phyloP scores from a whole-genome alignment of 2,329 filamentous ascomycete species.

The Claviceps quebecensis region DNA sequence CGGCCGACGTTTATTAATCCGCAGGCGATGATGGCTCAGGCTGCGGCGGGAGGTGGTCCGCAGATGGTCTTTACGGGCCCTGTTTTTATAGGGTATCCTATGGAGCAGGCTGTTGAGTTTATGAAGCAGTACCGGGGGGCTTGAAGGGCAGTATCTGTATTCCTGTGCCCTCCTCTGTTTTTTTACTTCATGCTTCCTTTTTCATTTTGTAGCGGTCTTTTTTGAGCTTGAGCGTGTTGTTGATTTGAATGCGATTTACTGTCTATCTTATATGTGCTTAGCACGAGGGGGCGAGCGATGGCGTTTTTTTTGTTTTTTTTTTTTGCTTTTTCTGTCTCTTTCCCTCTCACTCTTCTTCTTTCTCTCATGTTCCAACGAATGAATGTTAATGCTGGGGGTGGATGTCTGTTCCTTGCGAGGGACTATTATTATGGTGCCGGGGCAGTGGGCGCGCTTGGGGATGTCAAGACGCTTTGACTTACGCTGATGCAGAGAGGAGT shows the following conservation, averaged over 20 bases:
- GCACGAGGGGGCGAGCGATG: conserved; percentile 5
- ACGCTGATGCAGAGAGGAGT: too few relatives aligned
- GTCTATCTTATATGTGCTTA: conserved; percentile 2
- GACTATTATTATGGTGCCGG: too few relatives aligned
- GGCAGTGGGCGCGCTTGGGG: too few relatives aligned
- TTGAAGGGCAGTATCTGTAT: conserved; percentile 8
- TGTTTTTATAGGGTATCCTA: conserved; percentile 82
- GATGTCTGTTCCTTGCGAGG: too few relatives aligned
- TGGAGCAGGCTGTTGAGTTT: conserved; percentile 66
- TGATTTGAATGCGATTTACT: background rate
- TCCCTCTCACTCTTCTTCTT: background rate
- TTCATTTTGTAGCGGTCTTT: background rate
- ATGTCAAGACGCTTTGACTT: too few relatives aligned
- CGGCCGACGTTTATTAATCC: conserved; percentile 42
- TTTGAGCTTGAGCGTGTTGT: conserved; percentile 1
- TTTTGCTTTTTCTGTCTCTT: background rate
- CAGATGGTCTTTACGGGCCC: conserved; percentile 85
- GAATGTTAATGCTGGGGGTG: too few relatives aligned
- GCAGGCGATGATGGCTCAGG: conserved; percentile 20
- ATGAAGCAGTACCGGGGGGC: conserved; percentile 43
- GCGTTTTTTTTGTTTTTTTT: background rate
- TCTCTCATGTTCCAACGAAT: background rate
- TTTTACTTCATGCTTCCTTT: background rate
- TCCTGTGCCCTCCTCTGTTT: background rate
- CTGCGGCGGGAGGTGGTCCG: conserved; percentile 24